Base-by-base conservation (phyloP, 108 stramenopile species). In the Cyclotella baltica region DNA sequence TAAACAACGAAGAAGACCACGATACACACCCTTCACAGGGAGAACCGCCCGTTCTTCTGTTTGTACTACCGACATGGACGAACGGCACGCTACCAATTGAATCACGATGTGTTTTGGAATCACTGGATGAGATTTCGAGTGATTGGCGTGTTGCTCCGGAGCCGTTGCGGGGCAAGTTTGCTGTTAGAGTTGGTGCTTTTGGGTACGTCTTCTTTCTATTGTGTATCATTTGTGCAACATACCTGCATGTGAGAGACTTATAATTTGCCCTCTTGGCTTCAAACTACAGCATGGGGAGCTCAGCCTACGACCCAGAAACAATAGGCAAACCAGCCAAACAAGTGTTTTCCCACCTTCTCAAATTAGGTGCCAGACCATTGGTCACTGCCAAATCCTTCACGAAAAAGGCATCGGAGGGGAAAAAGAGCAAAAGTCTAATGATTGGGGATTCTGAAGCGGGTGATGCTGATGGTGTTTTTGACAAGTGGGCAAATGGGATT, bases 111-210 rank as follows among this genome's bases (percentile, higher is more conserved):
- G 59, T 96, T 47, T 56, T 86, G 56, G 48, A 73, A 25, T 80
- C 87, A 0, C 63, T 96, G 36, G 34, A 88, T 36, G 95, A 96
- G 37, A 75, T 96, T 20, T 23, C 73, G 0, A 86, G 71, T 67
- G 95, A 96, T 84, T 96, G 95, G 95, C 73, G 95, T 33, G 89
- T 96, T n/a, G 87, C 84, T 27, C 91, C 91, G 36, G 73, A 76
- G 31, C 95, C 91, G 4, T 29, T 57, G 27, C 33, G 35, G 33
- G 22, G 22, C 11, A 6, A 34, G 31, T 18, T 10, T 18, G 16
- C 31, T 15, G 31, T 62, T 34, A 15, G 61, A 20, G 31, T 62
- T 1, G 61, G 22, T 2, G 61, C 36, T 6, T 62, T 62, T 62
- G 61, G 61, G 61, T 62, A 34, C 22, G 36, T 31, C 87, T 4